A percentile compares a stretch with the other conserved stretches of the same genome.
phyloP scores from a whole-genome alignment of 192 early-diverging fungal genomes.

The Chytriomyces confervae region DNA sequence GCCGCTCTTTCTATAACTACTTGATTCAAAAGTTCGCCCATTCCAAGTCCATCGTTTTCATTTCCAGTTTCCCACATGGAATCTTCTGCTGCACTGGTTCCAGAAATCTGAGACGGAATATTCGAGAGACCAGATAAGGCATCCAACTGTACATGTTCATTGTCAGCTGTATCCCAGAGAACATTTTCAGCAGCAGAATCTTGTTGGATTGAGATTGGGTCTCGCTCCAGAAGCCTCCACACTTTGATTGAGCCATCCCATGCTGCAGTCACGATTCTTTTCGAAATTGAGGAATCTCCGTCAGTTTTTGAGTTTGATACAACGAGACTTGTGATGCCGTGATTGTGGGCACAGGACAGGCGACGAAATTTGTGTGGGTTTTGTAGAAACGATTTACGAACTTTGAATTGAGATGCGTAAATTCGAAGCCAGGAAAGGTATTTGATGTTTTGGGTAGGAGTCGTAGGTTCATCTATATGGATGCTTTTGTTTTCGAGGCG shows the following conservation, averaged over 20 bases:
- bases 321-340: constrained; percentile 23
- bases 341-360: background rate
- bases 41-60: constrained; percentile 19
- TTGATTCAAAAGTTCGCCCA: constrained; percentile 19
- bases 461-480: background rate
- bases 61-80: constrained; percentile 24
- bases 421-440: constrained; percentile 12
- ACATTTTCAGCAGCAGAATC: background rate
- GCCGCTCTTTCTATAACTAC: background rate
- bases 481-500: background rate
- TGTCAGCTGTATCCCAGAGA: constrained; percentile 6
- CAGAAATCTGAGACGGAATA: background rate
- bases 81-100: constrained; percentile 2
- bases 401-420: constrained; percentile 18
- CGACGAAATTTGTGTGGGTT: constrained; percentile 24
- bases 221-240: constrained; percentile 10
- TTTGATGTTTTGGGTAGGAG: background rate
- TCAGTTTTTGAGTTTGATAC: background rate
- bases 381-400: constrained; percentile 18
- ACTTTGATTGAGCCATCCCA: constrained; percentile 31
- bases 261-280: constrained; percentile 6
- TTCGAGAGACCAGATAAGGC: background rate
- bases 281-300: background rate
- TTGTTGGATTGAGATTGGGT: background rate
- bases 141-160: background rate